Evolutionary conservation across 495 filamentous ascomycete species (phyloP).

Genomic region (Talaromyces ruber): DNA sequence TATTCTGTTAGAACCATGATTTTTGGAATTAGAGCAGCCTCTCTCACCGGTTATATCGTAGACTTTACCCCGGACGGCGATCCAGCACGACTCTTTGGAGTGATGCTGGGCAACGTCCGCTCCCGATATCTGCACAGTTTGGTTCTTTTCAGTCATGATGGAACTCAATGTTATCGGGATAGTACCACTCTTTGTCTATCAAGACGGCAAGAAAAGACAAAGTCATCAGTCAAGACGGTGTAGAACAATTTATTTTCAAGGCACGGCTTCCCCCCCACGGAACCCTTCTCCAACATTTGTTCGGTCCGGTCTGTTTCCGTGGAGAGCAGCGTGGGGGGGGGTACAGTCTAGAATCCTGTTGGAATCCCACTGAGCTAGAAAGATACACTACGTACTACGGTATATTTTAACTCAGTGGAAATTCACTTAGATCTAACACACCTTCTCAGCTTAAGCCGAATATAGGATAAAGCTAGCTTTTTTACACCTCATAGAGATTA

Average conservation of each 20-base stretch:
- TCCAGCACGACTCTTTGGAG: constrained; percentile 64
- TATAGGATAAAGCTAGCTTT: too few species aligned
- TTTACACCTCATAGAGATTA: too few species aligned
- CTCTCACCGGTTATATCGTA: constrained; percentile 69
- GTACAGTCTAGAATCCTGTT: too few species aligned
- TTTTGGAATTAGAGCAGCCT: constrained; percentile 45
- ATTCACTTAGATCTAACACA: too few species aligned
- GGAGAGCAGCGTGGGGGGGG: background rate
- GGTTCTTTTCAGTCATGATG: background rate
- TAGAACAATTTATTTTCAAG: background rate
- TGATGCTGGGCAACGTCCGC: constrained; percentile 62
- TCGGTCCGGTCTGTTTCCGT: too few species aligned
- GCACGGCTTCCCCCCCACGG: background rate
- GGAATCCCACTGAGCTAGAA: too few species aligned
- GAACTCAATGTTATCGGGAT: background rate
- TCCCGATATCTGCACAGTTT: constrained; percentile 21
- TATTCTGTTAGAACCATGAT: background rate
- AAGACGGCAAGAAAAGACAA: background rate
- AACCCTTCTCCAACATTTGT: background rate
- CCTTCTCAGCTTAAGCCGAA: too few species aligned
- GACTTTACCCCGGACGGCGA: constrained; percentile 64
- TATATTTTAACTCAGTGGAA: too few species aligned
- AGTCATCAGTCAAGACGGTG: background rate
- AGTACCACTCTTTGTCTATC: background rate
- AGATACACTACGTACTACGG: too few species aligned